A percentile compares a stretch with the other conserved stretches of the same genome.
These are phyloP conservation scores for Chrysoporthe cubensis DNA, from an alignment of 2,329 filamentous ascomycete genomes.

Conservation along the genomic window DNA sequence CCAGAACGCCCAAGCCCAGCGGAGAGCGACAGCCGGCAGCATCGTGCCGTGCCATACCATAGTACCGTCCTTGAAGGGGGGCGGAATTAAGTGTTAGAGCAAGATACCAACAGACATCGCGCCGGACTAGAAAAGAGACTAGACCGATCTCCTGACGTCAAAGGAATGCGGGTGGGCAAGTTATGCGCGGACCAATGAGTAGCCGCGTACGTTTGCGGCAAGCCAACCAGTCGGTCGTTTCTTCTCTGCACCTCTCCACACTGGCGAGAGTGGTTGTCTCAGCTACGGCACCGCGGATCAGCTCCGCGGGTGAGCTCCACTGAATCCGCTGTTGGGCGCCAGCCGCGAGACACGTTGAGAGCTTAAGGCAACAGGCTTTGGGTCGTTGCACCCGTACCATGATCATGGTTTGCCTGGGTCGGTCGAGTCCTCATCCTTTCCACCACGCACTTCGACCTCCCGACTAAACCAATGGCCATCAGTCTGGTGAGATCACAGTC, in stretches of 20 bases:
- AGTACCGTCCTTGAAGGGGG: not conserved
- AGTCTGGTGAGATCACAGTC: constrained; percentile 14
- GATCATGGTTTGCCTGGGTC: constrained; percentile 10
- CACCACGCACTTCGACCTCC: constrained; percentile 5
- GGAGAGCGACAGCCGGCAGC: not conserved
- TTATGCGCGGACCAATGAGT: constrained; percentile 9
- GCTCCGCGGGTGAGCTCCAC: not conserved
- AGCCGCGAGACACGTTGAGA: constrained; percentile 8
- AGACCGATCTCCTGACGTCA: constrained; percentile 9
- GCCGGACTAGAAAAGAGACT: not conserved
- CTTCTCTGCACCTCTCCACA: not conserved
- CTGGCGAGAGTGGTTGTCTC: constrained; percentile 8
- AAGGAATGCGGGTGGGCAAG: constrained; percentile 3
- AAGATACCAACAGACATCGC: not conserved
- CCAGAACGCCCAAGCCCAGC: not conserved
- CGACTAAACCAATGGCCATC: constrained; percentile 16
- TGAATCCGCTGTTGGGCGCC: not conserved
- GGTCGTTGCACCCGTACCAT: constrained; percentile 21
- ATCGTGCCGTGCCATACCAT: not conserved
- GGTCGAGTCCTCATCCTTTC: constrained; percentile 9
- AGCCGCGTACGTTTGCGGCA: constrained; percentile 10
- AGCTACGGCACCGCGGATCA: not conserved
- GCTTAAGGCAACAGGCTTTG: constrained; percentile 5
- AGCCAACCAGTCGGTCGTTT: constrained; percentile 7
- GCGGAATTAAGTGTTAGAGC: constrained; percentile 12